Base-by-base conservation (phyloP, 2,329 filamentous ascomycete species). In the Fusarium coffeatum region DNA sequence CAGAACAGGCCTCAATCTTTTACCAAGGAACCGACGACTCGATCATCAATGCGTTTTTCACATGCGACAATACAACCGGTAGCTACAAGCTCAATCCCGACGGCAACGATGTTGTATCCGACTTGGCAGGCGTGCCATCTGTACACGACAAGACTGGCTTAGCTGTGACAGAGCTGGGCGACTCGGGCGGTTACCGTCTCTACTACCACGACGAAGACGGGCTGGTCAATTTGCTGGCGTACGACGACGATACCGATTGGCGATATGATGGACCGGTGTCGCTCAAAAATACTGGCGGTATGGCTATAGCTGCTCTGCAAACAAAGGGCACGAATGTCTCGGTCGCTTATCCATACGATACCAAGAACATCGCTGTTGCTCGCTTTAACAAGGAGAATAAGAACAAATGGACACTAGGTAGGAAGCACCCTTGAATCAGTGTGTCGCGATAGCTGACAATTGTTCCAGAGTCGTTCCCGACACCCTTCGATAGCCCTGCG, bases 201-300 rank as follows among this genome's bases (percentile, higher is more conserved):
- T 72, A 72, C 8, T 72, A 72, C 37, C 69, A 72, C 22, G 68
- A 72, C 7, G 61, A 66, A 43, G 57, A 69, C 11, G 65, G 65
- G 7, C 25, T 45, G 12, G 41, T 72, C 3, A 69, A 66, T 15
- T 8, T 67, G 12, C 13, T 72, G 10, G 68, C 68, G 8, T 72
- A 72, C 42, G 69, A 72, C 27, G 69, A 72, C n/a, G 69, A 72
- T 37, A 72, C 69, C 8, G 69, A 72, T 22, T 72, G 69, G 69
- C 45, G 55, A 34, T 72, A 72, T 20, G 55, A 57, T 13, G 69
- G 69, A 1, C 69, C 69, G 1, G 57, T 72, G 3, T 72, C 69
- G 2, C 66, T 48, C 20, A 64, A 64, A n/a, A 49, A 49, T 8
- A 12, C 49, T 4, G 43, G 27, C 2, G 66, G 65, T 27, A 59